Conservation (phyloP, 1,284 basidiomycete genomes). For the Neonothopanus nambi region DNA sequence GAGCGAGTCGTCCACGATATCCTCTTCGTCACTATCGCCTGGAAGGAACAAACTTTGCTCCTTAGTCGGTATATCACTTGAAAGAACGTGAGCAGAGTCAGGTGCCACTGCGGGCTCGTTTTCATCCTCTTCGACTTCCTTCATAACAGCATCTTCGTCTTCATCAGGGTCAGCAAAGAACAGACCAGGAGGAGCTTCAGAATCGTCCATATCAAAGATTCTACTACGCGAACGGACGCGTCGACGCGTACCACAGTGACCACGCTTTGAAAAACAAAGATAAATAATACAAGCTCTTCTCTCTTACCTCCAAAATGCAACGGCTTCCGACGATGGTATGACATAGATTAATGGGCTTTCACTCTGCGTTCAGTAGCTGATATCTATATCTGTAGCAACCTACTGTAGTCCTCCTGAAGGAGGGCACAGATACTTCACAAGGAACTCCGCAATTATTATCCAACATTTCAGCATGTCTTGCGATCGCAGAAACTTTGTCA, state of each 20-base stretch:
- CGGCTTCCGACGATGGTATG: slow-evolving; percentile 70
- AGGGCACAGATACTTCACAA: slow-evolving; percentile 97
- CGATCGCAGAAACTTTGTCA: slow-evolving; percentile 86
- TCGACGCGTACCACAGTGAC: slow-evolving; percentile 24
- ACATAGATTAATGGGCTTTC: too few species aligned
- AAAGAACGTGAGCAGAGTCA: neutral
- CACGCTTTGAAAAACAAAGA: slow-evolving; percentile 31
- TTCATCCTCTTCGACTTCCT: neutral
- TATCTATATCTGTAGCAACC: slow-evolving; percentile 71
- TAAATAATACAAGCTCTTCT: slow-evolving; percentile 33
- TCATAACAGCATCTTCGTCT: slow-evolving; percentile 29
- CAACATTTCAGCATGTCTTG: slow-evolving; percentile 95
- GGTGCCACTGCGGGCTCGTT: too few species aligned
- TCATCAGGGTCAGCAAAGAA: slow-evolving; percentile 55
- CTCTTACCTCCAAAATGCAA: slow-evolving; percentile 58
- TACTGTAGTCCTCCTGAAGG: slow-evolving; percentile 88
- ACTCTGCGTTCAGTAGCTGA: too few species aligned
- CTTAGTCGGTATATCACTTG: neutral
- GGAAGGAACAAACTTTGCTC: slow-evolving; percentile 51
- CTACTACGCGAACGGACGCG: slow-evolving; percentile 19
- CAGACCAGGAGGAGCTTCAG: slow-evolving; percentile 34
- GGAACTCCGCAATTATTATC: slow-evolving; percentile 93
- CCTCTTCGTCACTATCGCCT: slow-evolving; percentile 55
- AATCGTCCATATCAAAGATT: slow-evolving; percentile 30
- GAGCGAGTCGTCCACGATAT: slow-evolving; percentile 12